Percentiles rank a stretch among this genome's conserved stretches.
These are phyloP conservation scores for Diplodia corticola DNA, from an alignment of 2,329 filamentous ascomycete genomes.

Conservation along the genomic window DNA sequence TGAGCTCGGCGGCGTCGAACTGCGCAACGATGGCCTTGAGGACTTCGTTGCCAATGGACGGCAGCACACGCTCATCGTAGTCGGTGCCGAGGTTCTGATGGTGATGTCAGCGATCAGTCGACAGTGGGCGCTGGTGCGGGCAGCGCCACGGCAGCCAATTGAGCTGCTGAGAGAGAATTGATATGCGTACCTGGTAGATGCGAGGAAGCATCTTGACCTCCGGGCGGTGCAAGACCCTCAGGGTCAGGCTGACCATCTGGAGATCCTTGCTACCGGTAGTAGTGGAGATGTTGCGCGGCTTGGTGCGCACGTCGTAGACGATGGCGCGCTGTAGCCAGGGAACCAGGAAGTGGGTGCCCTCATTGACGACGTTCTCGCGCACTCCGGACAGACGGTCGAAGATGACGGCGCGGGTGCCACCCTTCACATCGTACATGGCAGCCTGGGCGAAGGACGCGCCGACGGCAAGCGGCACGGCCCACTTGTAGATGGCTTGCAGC, in stretches of 20 bases:
- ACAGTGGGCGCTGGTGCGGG: neutral
- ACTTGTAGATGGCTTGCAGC: constrained; percentile 61
- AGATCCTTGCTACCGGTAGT: constrained; percentile 98
- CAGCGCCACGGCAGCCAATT: neutral
- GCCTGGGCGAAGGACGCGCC: constrained; percentile 69
- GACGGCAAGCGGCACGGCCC: constrained; percentile 71
- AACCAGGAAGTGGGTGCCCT: constrained; percentile 94
- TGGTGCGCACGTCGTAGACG: constrained; percentile 95
- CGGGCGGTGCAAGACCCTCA: constrained; percentile 91
- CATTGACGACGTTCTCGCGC: constrained; percentile 87
- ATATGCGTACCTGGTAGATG: constrained; percentile 84
- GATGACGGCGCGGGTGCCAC: constrained; percentile 92
- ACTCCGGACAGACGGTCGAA: constrained; percentile 93
- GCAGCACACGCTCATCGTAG: constrained; percentile 73
- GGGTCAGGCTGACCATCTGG: constrained; percentile 98
- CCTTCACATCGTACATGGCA: constrained; percentile 95
- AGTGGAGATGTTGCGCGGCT: constrained; percentile 94
- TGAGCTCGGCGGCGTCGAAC: constrained; percentile 63
- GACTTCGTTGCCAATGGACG: constrained; percentile 57
- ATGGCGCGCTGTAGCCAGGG: constrained; percentile 95
- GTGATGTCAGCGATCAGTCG: constrained; percentile 25
- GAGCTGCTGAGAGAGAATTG: neutral
- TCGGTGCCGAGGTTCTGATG: constrained; percentile 91
- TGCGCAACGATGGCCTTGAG: constrained; percentile 57
- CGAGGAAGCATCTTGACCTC: constrained; percentile 90